Evolutionary conservation across 441 rosid species (phyloP).

Genomic region (Corymbia citriodora): DNA sequence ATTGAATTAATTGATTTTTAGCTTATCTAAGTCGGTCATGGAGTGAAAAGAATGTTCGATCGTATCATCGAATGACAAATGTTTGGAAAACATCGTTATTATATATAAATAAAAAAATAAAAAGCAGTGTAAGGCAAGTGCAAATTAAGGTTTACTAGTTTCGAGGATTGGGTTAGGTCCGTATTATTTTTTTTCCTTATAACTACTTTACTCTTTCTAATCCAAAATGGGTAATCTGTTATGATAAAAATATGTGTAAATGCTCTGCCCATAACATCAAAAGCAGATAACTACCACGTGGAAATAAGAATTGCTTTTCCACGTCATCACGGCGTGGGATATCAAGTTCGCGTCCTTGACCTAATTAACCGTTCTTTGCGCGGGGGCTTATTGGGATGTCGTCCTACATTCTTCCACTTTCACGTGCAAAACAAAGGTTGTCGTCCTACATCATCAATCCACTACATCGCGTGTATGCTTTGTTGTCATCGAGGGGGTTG

Average conservation of each 20-base stretch:
- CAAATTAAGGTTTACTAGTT: background rate
- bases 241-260: background rate
- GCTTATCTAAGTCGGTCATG: background rate
- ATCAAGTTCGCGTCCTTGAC: background rate
- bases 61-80: background rate
- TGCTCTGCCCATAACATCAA: background rate
- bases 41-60: background rate
- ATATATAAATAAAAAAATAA: background rate
- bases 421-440: background rate
- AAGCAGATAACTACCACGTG: background rate
- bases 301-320: background rate
- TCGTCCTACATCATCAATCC: background rate
- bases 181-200: background rate
- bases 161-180: background rate
- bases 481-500: background rate
- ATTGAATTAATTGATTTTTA: background rate
- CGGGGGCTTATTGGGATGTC: background rate
- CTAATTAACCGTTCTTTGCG: background rate
- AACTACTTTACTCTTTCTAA: background rate
- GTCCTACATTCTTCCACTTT: background rate
- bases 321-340: background rate
- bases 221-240: background rate
- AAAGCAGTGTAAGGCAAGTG: background rate
- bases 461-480: background rate
- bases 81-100: background rate